These are phyloP conservation scores for Rubus parviflorus DNA, from an alignment of 306 rosid species.

Conservation along the genomic window DNA sequence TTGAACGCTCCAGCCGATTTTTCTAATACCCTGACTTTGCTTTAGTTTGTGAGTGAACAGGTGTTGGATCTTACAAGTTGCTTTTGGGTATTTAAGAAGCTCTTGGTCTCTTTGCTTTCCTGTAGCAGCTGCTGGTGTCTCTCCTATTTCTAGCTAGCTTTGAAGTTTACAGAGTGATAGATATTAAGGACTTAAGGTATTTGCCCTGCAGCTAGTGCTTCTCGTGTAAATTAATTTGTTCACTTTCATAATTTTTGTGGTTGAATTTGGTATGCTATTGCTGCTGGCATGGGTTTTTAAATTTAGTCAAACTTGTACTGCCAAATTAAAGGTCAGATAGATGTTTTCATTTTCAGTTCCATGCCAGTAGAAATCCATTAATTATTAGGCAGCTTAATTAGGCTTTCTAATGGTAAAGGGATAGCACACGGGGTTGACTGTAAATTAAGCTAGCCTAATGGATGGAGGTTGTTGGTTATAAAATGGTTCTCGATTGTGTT, in stretches of 20 bases:
- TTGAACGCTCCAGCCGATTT: slow-evolving; percentile 25
- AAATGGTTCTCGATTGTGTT: no score
- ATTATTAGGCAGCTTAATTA: neutral
- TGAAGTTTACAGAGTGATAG: neutral
- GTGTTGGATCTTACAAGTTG: neutral
- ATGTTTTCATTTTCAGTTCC: neutral
- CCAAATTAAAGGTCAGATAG: neutral
- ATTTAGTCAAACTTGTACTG: slow-evolving; percentile 3
- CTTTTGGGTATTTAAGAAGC: slow-evolving; percentile 30
- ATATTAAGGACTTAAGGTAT: no score
- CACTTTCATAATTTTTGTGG: neutral
- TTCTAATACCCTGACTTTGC: slow-evolving; percentile 31
- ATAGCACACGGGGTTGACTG: neutral
- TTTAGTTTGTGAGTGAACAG: slow-evolving; percentile 23
- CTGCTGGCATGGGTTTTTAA: neutral
- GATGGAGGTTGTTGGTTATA: neutral
- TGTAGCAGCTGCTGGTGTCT: slow-evolving; percentile 8
- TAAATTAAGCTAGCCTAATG: neutral
- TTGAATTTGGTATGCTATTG: neutral
- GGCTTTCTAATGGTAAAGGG: neutral
- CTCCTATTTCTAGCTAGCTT: neutral
- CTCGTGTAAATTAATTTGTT: neutral
- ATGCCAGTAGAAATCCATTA: neutral
- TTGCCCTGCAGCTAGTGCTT: no score
- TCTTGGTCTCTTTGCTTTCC: slow-evolving; percentile 6